Evolutionary conservation across 495 filamentous ascomycete genomes (phyloP).

Genomic region (Aspergillus saccharolyticus): DNA sequence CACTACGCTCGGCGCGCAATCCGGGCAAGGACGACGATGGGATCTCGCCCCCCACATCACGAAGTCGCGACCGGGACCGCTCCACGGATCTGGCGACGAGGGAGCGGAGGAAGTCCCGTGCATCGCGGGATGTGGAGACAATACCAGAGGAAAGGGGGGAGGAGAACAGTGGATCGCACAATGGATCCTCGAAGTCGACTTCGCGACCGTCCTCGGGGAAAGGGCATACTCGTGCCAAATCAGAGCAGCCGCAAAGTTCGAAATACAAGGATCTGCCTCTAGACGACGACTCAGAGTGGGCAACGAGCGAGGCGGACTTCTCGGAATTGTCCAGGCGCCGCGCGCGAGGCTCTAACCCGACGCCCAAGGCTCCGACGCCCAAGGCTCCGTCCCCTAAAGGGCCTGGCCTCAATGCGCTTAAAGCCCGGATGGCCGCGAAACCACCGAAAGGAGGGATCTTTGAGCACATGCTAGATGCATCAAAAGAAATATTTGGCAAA

Average conservation of each 20-base stretch:
- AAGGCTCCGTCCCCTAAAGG: not conserved
- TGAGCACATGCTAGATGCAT: constrained; percentile 47
- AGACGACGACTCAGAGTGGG: constrained; percentile 38
- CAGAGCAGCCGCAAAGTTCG: constrained; percentile 24
- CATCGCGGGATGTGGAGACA: constrained; percentile 19
- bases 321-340: constrained; percentile 40
- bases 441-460: constrained; percentile 45
- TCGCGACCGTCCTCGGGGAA: constrained; percentile 17
- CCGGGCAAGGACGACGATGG: constrained; percentile 19
- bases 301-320: constrained; percentile 41
- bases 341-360: constrained; percentile 25
- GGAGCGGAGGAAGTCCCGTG: constrained; percentile 19
- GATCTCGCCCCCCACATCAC: constrained; percentile 11
- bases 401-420: not conserved
- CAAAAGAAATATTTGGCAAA: constrained; percentile 50
- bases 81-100: constrained; percentile 9
- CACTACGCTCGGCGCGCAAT: constrained; percentile 13
- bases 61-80: constrained; percentile 13
- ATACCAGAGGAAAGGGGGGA: constrained; percentile 16
- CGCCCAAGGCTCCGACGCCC: not conserved
- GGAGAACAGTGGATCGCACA: constrained; percentile 13
- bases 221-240: constrained; percentile 10
- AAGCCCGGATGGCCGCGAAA: constrained; percentile 22
- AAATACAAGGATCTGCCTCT: constrained; percentile 25
- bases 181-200: constrained; percentile 10